Conservation (phyloP, 495 filamentous ascomycete genomes). For the Staphylotrichum longicolle region DNA sequence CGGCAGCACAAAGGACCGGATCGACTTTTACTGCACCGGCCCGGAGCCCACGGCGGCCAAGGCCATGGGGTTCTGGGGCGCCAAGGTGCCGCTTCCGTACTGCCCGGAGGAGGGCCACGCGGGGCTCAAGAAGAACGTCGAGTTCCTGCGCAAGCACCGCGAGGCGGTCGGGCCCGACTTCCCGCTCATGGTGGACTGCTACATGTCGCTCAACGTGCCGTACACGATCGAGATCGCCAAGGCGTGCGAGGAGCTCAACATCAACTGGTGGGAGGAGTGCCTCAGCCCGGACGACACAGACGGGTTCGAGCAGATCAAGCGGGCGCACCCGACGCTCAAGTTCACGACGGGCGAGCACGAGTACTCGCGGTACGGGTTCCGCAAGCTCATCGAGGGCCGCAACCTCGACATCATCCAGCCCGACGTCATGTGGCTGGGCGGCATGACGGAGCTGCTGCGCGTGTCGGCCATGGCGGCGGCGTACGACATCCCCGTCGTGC, state of each 20-base stretch:
- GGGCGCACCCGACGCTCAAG: slow-evolving; percentile 82
- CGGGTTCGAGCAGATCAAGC: slow-evolving; percentile 82
- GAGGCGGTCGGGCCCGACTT: slow-evolving; percentile 84
- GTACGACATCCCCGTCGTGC: slow-evolving; percentile 92
- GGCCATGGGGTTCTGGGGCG: slow-evolving; percentile 80
- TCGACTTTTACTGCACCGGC: slow-evolving; percentile 93
- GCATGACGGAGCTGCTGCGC: slow-evolving; percentile 87
- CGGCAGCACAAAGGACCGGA: slow-evolving; percentile 71
- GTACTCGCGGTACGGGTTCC: slow-evolving; percentile 88
- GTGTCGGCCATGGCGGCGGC: slow-evolving; percentile 84
- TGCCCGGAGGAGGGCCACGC: slow-evolving; percentile 80
- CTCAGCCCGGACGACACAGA: slow-evolving; percentile 86
- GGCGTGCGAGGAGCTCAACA: slow-evolving; percentile 73
- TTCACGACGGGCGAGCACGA: slow-evolving; percentile 96
- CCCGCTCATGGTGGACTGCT: slow-evolving; percentile 92
- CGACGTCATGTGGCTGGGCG: slow-evolving; percentile 95
- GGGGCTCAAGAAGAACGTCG: slow-evolving; percentile 82
- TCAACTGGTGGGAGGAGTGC: slow-evolving; percentile 97
- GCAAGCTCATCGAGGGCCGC: slow-evolving; percentile 86
- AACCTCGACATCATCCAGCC: slow-evolving; percentile 92
- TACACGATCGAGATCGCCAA: slow-evolving; percentile 90
- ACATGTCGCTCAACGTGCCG: slow-evolving; percentile 88
- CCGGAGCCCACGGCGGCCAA: slow-evolving; percentile 77
- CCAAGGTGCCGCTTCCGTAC: slow-evolving; percentile 84
- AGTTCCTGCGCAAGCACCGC: slow-evolving; percentile 79